Conservation (phyloP, 306 rosid genomes). For the Corylus americana region DNA sequence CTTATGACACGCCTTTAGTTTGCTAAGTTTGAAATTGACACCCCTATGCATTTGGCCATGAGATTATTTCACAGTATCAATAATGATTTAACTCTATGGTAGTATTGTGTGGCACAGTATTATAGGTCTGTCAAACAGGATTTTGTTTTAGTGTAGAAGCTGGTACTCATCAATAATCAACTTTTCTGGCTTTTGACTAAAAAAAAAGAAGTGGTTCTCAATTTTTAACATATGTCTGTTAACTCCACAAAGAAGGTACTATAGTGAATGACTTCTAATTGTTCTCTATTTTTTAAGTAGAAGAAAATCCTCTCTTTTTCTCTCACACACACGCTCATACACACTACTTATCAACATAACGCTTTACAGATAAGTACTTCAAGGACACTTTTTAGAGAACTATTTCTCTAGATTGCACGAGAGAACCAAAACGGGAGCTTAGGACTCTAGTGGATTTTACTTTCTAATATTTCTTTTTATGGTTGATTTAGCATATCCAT, state of each 20-base stretch:
- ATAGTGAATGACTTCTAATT: neutral
- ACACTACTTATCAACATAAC: no score
- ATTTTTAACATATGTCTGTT: neutral
- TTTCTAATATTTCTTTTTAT: neutral
- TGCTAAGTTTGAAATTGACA: neutral
- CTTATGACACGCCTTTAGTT: conserved; percentile 2
- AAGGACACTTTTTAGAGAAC: no score
- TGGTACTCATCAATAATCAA: neutral
- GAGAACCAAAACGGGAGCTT: neutral
- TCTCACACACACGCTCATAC: no score
- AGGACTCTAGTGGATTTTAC: neutral
- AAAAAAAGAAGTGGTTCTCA: neutral
- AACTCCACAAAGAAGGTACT: neutral
- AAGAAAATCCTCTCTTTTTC: neutral
- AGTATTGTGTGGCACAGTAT: neutral
- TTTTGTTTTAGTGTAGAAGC: neutral
- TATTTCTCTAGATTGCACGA: no score
- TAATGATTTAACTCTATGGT: neutral
- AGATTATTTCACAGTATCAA: neutral
- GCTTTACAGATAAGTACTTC: no score
- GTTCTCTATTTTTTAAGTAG: neutral
- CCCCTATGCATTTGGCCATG: neutral
- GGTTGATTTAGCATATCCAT: neutral
- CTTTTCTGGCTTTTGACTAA: neutral
- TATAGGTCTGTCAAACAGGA: neutral